Base-by-base conservation (phyloP, 2,329 filamentous ascomycete species). In the Sarocladiaceae sp. region DNA sequence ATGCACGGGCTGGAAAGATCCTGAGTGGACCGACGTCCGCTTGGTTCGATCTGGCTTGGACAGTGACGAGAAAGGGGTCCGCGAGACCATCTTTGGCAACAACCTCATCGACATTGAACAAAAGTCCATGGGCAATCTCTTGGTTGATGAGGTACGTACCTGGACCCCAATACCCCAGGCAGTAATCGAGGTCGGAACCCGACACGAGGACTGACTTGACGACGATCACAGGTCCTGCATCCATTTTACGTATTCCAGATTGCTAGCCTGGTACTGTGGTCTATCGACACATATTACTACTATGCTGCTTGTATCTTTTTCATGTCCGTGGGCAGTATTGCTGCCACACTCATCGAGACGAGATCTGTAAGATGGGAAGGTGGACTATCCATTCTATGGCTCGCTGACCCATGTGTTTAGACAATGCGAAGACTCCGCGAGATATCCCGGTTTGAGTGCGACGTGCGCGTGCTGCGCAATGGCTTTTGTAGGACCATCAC, bases 201-300 rank as follows among this genome's bases (percentile, higher is more conserved):
- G n/a, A 19, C 3, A 6, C 15, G 13, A 15, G 16, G 16, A 29
- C 12, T 15, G 26, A 18, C 26, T 15, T 15, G n/a, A n/a, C 23
- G 4, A 5, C 11, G n/a, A 10, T 18, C 3, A 41, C 35, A 88
- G 78, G 89, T 88, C 16, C 89, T 98, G 56, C 93, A 98, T 59
- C 94, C 93, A 0, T 98, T 98, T 62, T 98, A 98, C 61, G 85
- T 98, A 45, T 98, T 98, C 60, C 93, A 98, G 65, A 83, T 97
- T 55, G 91, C 90, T 39, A 97, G 93, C 69, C 71, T 98, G 52
- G 66, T 95, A 32, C 78, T 98, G 3, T 98, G 93, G 93, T 96
- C 91, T 9, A 60, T 96, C 53, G 93, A 98, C 58, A 76, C 94
- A 55, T 98, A 98, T 63, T 98, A 96, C 61, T 98, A 97, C 67